Evolutionary conservation across 75 land plant genomes (phyloP).

Genomic region (Pinus tabuliformis): DNA sequence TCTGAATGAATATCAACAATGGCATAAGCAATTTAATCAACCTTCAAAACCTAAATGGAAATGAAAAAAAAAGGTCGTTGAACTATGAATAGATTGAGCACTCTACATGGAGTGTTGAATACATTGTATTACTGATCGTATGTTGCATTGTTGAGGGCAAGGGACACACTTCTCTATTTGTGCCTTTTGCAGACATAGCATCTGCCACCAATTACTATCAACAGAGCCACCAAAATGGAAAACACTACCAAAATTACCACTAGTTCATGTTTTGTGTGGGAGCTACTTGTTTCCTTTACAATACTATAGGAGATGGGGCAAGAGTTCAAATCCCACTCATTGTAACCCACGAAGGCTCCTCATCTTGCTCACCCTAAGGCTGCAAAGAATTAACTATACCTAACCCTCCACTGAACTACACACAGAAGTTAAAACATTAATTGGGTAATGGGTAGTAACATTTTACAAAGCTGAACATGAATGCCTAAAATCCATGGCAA

Average conservation of each 20-base stretch:
- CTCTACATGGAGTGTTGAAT: background rate
- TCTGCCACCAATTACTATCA: background rate
- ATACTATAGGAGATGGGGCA: background rate
- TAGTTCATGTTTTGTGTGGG: background rate
- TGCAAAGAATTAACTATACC: no score
- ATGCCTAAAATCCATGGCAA: no score
- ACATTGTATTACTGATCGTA: background rate
- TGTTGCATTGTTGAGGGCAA: background rate
- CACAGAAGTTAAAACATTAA: background rate
- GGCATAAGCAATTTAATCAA: no score
- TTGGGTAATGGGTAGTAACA: no score
- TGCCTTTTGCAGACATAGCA: constrained; percentile 4
- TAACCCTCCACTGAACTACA: no score
- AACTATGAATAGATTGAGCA: no score
- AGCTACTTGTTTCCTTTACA: background rate
- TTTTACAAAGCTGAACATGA: no score
- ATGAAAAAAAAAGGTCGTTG: no score
- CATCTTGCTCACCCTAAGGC: background rate
- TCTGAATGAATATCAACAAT: no score
- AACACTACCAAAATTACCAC: background rate
- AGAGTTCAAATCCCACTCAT: background rate
- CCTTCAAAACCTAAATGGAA: no score
- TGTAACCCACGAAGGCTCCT: no score
- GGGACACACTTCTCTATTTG: background rate
- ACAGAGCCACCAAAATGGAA: background rate